Percentiles rank a stretch among this genome's conserved stretches.
Evolutionary conservation across 768 basidiomycete genomes (phyloP).

Genomic region (Serpula lacrymans): DNA sequence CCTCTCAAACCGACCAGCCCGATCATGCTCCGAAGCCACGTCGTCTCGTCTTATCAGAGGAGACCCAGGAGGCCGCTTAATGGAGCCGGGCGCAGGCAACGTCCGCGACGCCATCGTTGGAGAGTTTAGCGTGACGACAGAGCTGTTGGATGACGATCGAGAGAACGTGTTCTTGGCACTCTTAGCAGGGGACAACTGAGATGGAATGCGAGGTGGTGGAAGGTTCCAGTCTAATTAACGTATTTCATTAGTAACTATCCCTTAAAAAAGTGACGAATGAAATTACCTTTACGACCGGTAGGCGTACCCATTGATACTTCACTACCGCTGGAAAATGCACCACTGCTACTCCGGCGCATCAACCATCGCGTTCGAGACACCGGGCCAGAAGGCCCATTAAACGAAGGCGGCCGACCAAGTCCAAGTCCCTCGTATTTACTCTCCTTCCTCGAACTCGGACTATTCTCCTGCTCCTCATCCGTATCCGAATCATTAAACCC

Average conservation of each 20-base stretch:
- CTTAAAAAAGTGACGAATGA: constrained; percentile 25
- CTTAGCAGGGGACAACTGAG: constrained; percentile 46
- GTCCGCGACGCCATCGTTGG: constrained; percentile 39
- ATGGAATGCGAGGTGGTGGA: constrained; percentile 45
- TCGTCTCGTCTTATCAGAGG: constrained; percentile 13
- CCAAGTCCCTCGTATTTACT: constrained; percentile 62
- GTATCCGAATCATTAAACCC: constrained; percentile 47
- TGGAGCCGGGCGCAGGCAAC: constrained; percentile 19
- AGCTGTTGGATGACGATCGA: constrained; percentile 54
- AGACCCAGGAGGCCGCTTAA: constrained; percentile 19
- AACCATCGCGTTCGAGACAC: constrained; percentile 55
- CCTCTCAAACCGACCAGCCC: constrained; percentile 68
- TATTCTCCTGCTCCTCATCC: constrained; percentile 60
- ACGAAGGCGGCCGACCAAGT: constrained; percentile 50
- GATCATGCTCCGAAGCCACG: constrained; percentile 42
- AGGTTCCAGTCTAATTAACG: constrained; percentile 49
- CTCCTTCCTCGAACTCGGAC: constrained; percentile 55
- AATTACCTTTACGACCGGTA: constrained; percentile 52
- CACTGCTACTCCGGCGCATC: constrained; percentile 76
- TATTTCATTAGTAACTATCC: neutral
- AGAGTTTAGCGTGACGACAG: constrained; percentile 42
- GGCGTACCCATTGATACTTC: constrained; percentile 63
- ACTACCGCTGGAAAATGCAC: constrained; percentile 75
- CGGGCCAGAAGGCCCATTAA: constrained; percentile 25
- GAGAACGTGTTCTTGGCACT: constrained; percentile 48